These are phyloP conservation scores for Chytriomyces sp. DNA, from an alignment of 192 early-diverging fungal genomes.

Conservation along the genomic window DNA sequence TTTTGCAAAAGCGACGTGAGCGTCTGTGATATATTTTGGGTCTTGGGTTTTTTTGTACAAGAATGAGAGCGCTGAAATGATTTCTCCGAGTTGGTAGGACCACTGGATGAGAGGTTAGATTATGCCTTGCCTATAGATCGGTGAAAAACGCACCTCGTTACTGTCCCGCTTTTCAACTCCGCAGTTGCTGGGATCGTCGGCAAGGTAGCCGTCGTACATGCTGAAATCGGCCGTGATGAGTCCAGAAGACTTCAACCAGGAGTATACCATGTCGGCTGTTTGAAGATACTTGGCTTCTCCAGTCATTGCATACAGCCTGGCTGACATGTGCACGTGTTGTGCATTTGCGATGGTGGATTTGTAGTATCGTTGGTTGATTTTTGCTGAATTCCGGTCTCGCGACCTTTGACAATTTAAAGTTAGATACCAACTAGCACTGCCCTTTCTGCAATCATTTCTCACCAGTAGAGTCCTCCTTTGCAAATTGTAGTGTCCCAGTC, in stretches of 20 bases:
- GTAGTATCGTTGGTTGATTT: conserved; percentile 11
- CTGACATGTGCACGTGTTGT: conserved; percentile 37
- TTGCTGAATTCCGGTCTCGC: conserved; percentile 30
- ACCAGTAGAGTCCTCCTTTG: conserved; percentile 55
- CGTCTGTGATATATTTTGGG: conserved; percentile 1
- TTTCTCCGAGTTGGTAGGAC: conserved; percentile 18
- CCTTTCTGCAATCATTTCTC: background rate
- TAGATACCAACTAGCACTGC: too few relatives aligned
- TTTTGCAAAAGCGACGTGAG: background rate
- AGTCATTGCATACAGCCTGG: conserved; percentile 36
- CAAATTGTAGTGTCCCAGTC: conserved; percentile 45
- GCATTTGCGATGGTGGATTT: conserved; percentile 52
- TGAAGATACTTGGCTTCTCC: conserved; percentile 37
- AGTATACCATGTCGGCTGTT: conserved; percentile 30
- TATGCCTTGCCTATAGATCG: too few relatives aligned
- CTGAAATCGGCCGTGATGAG: background rate
- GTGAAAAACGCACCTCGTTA: too few relatives aligned
- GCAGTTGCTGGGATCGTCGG: background rate
- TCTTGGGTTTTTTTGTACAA: conserved; percentile 15
- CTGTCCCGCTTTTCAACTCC: too few relatives aligned
- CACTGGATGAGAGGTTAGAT: background rate
- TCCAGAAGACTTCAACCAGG: conserved; percentile 41
- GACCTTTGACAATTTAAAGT: background rate
- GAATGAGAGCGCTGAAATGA: conserved; percentile 10
- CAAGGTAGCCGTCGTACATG: conserved; percentile 5